Base-by-base conservation (phyloP, 2,329 filamentous ascomycete genomes). In the Aaosphaeria pasadenensis region DNA sequence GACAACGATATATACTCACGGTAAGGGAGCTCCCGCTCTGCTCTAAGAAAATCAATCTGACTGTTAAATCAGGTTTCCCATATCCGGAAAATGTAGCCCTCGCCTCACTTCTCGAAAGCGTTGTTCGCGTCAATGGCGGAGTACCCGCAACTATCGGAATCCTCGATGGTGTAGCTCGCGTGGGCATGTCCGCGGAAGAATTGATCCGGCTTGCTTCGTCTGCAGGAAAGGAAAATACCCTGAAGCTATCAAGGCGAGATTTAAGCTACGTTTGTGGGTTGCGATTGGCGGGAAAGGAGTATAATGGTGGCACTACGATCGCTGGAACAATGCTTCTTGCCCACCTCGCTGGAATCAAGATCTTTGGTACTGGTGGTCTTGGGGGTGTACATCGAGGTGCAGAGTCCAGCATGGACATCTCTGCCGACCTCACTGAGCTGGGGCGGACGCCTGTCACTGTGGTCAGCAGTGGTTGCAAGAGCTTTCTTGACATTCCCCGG, bases 1-100 rank as follows among this genome's bases (percentile, higher is more conserved):
- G 71, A 91, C 89, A 2, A 96, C 94, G 4, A 97, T 99, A 59
- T 97, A 99, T 71, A 99, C 94, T 1, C 94, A 99, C 72, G 91
- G 91, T 77, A 70, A 45, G 60, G 28, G 24, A 4, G 5, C 32
- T n/a, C 33, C 17, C 17, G 17, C 17, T 24, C 17, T 24, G 5
- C 28, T 13, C 32, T 44, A 29, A 24, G 11, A 38, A 13, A 32
- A 28, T 30, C 0, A 7, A 45, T 45, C 55, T 62, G 45, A 62
- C 46, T 31, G 24, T 9, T 2, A 7, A 3, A 13, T 9, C 54
- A 84, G 84, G 84, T 49, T 88, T 85, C 55, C 85, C 86, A 2
- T 87, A 87, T 57, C 86, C 86, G 0, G 81, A 87, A 30, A 89
- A 88, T 58, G 73, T 87, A 38, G 85, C 87, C 24, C 77, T 99